Evolutionary conservation across 805 yeast genomes (phyloP), one percentile per base, ranked within the genome.

Genomic region (Metschnikowia santaceciliae): DNA sequence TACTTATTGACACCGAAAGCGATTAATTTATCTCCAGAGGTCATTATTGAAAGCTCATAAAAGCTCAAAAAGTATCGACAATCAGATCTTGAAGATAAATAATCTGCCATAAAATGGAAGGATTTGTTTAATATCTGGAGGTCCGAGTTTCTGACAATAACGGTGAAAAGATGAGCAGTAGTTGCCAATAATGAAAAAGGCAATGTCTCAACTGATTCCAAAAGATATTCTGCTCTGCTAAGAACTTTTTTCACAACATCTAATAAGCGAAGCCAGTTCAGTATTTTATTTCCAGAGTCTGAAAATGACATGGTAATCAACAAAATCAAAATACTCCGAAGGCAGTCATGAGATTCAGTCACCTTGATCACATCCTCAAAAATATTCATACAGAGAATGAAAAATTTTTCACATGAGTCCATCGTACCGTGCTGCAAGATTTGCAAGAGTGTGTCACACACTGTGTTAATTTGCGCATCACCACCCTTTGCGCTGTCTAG

Each of bases 231-330:
- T 3, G 62, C 50, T 40, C 58, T 60, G 32, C 54, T 52, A 10
- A 68, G 45, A 30, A 74, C 54, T 4, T 49, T 45, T 4, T 61
- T 56, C 2, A 68, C 54, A 8, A 62, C 52, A 5, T 52, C 42
- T 13, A 67, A 49, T 2, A 74, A 43, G 3, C 57, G 52, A 2
- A 51, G 47, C 92, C 92, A 86, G 54, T 74, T 67, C 1, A 73
- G 60, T 3, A 85, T 75, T 59, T 83, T 84, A 53, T 67, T 77
- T 59, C 94, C 94, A 43, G 89, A 81, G 53, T 86, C 91, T 2
- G 88, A 82, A 65, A 84, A 87, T 0, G 76, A 63, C 46, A 86
- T 61, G 0, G 84, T 65, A 0, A 76, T 63, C 38, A 83, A 57
- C 2, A 83, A 48, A 54, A 75, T 77, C 3, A 69, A 50, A 4